Base-by-base conservation (phyloP, 805 yeast species). In the Hanseniaspora nectarophila region DNA sequence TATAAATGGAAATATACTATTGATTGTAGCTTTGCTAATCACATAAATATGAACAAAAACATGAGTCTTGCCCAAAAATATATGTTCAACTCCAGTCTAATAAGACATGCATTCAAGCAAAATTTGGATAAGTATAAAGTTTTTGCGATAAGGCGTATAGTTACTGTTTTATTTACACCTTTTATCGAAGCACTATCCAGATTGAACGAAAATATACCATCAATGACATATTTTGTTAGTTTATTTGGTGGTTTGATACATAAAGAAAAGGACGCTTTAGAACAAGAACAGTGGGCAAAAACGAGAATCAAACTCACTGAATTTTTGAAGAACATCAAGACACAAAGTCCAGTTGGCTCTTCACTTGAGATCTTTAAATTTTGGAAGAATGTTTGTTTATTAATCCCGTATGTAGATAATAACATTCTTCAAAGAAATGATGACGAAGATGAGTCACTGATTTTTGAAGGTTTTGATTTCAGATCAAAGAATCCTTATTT, bases 361-460 rank as follows among this genome's bases (percentile, higher is more conserved):
- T 31, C 29, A 8, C 31, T 49, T 7, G 29, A 44, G 7, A 23
- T 37, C 16, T 49, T 49, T 21, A 49, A 42, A 12, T 42, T 49
- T 42, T 49, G 53, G 53, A 37, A 42, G 34, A 38, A 15, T 9
- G 3, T 33, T 13, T 49, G 53, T 21, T 21, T 44, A 13, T 24
- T 49, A n/a, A 16, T 24, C 5, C 53, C 53, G 18, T 42, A 29
- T 29, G 8, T 42, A 8, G 34, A 42, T 42, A 29, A 29, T 42
- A 24, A 40, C n/a, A 9, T 24, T 8, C 8, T 40, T 15, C 26
- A 40, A n/a, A 26, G 16, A 4, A n/a, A 26, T 3, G 7, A 13
- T 23, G 20, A n/a, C 15, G 20, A n/a, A 26, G 29, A 24, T 6
- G 29, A 16, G 1, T 40, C 32, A 9, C n/a, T 40, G n/a, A 40